Evolutionary conservation across 805 yeast genomes (phyloP).

Genomic region (Grigorovia transvaalensis): DNA sequence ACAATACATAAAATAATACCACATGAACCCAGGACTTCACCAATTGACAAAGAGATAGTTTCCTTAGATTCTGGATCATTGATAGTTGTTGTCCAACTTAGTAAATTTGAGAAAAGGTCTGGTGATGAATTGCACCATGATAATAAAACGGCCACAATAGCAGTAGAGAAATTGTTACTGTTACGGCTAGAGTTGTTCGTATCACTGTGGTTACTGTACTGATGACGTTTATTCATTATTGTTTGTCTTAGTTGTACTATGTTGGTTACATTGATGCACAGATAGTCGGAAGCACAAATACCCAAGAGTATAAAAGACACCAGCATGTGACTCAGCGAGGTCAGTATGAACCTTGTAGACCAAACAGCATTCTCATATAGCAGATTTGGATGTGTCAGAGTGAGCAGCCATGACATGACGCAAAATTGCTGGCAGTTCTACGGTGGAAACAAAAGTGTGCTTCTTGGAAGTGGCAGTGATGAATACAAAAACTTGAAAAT

Average conservation of each 20-base stretch:
- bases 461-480: background rate
- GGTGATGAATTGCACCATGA: slow-evolving; percentile 32
- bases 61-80: slow-evolving; percentile 5
- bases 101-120: slow-evolving; percentile 28
- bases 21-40: slow-evolving; percentile 31
- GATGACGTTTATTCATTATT: background rate
- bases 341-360: slow-evolving; percentile 13
- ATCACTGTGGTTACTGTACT: background rate
- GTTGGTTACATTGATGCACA: slow-evolving; percentile 28
- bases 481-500: background rate
- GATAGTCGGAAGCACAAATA: slow-evolving; percentile 28
- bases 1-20: slow-evolving; percentile 30
- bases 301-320: slow-evolving; percentile 26
- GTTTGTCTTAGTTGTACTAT: slow-evolving; percentile 16
- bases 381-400: slow-evolving; percentile 21
- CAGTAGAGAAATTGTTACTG: background rate
- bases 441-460: no score
- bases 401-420: slow-evolving; percentile 15
- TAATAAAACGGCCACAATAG: slow-evolving; percentile 22
- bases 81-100: slow-evolving; percentile 25
- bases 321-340: slow-evolving; percentile 20
- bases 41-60: slow-evolving; percentile 25
- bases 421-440: background rate
- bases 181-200: slow-evolving; percentile 10
- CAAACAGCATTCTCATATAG: slow-evolving; percentile 16